phyloP scores from a whole-genome alignment of 768 basidiomycete species.

The Tremella mesenterica region DNA sequence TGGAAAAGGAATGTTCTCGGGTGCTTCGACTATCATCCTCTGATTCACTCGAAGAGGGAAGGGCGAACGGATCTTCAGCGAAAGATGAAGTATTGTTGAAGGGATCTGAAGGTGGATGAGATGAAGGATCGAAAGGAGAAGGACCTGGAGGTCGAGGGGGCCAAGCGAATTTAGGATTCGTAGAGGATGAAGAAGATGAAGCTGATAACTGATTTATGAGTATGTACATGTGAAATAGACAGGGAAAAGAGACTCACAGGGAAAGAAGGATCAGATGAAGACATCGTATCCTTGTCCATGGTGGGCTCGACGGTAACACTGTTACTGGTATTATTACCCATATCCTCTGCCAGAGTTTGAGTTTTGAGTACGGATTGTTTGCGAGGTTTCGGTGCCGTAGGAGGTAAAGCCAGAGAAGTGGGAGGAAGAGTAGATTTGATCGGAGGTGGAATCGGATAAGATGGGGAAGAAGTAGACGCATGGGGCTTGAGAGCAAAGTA shows the following conservation, averaged over 20 bases:
- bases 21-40: slow-evolving; percentile 9
- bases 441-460: too few species aligned
- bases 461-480: too few species aligned
- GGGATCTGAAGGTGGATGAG: slow-evolving; percentile 8
- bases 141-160: not conserved
- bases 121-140: slow-evolving; percentile 6
- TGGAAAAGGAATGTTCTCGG: slow-evolving; percentile 4
- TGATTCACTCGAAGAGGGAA: slow-evolving; percentile 5
- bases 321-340: too few species aligned
- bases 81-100: slow-evolving; percentile 16
- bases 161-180: slow-evolving; percentile 23
- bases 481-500: too few species aligned
- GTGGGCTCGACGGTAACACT: not conserved
- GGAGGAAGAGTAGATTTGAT: too few species aligned
- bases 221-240: not conserved
- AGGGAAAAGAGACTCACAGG: not conserved
- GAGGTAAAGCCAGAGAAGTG: too few species aligned
- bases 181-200: slow-evolving; percentile 27
- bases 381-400: too few species aligned
- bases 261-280: not conserved
- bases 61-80: slow-evolving; percentile 16
- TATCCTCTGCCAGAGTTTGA: too few species aligned
- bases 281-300: not conserved
- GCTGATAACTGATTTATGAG: slow-evolving; percentile 17
- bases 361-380: too few species aligned